A percentile compares a stretch with the other conserved stretches of the same genome.
phyloP scores from a whole-genome alignment of 106 monocot species.

The Dendrobium catenatum region DNA sequence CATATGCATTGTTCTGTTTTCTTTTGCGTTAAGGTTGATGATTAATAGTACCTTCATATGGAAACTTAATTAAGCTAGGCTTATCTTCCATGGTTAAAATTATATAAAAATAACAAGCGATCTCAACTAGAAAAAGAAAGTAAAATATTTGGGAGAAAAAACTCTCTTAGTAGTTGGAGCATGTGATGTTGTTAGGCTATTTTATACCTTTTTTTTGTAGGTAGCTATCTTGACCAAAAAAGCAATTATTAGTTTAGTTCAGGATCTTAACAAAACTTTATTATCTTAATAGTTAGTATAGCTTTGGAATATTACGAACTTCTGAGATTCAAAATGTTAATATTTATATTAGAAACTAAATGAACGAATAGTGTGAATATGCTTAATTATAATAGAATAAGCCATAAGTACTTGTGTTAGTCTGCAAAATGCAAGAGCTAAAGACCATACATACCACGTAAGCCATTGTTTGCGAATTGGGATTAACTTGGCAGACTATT shows the following conservation, averaged over 20 bases:
- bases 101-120: neutral
- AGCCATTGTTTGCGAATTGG: neutral
- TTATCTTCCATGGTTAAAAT: neutral
- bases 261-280: neutral
- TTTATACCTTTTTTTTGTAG: neutral
- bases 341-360: neutral
- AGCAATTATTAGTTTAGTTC: neutral
- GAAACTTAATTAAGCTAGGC: neutral
- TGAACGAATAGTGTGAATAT: no score
- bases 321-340: neutral
- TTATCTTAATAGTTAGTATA: neutral
- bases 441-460: neutral
- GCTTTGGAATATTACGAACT: neutral
- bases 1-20: neutral
- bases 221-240: neutral
- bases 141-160: neutral
- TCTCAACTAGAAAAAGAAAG: neutral
- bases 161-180: neutral
- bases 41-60: neutral
- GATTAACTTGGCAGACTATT: neutral
- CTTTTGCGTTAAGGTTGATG: neutral
- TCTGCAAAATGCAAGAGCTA: neutral
- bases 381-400: neutral
- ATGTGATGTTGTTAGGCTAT: neutral
- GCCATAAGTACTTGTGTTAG: neutral